Percentiles rank a stretch among this genome's conserved stretches.
Conservation (phyloP, 768 basidiomycete genomes). For the Hortiboletus flavorubellus region DNA sequence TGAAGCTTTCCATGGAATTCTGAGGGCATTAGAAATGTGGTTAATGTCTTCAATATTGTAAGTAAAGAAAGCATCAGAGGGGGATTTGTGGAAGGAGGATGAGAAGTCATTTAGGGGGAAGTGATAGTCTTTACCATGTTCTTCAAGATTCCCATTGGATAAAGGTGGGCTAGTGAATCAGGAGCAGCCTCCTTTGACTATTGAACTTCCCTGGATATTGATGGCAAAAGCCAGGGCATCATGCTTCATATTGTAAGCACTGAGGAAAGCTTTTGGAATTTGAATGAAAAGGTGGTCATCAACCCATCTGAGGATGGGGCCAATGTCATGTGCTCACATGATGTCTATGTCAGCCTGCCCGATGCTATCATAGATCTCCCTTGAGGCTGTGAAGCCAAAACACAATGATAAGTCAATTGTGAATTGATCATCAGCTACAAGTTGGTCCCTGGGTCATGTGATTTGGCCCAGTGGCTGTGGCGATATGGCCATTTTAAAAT, state of each 20-base stretch:
- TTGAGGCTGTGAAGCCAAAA: slow-evolving; percentile 24
- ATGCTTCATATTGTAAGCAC: too few species aligned
- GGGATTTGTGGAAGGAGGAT: too few species aligned
- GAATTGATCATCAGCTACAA: slow-evolving; percentile 1
- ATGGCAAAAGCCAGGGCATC: too few species aligned
- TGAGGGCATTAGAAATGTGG: slow-evolving; percentile 26
- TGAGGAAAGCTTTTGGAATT: neutral
- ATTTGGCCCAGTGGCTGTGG: too few species aligned
- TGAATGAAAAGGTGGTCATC: slow-evolving; percentile 32
- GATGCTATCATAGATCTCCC: slow-evolving; percentile 25
- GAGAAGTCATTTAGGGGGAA: neutral
- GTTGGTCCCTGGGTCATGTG: too few species aligned
- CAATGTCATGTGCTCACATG: slow-evolving; percentile 17
- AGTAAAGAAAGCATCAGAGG: too few species aligned
- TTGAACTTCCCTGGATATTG: slow-evolving; percentile 25
- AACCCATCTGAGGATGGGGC: slow-evolving; percentile 27
- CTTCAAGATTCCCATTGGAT: neutral
- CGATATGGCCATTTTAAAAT: too few species aligned
- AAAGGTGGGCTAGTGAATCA: neutral
- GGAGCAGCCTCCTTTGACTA: neutral
- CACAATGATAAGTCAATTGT: slow-evolving; percentile 9
- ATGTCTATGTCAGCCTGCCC: slow-evolving; percentile 22
- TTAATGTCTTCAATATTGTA: slow-evolving; percentile 36
- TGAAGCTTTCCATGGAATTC: slow-evolving; percentile 29
- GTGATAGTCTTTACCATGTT: neutral